Evolutionary conservation across 441 rosid genomes (phyloP).

Genomic region (Populus hybrid): DNA sequence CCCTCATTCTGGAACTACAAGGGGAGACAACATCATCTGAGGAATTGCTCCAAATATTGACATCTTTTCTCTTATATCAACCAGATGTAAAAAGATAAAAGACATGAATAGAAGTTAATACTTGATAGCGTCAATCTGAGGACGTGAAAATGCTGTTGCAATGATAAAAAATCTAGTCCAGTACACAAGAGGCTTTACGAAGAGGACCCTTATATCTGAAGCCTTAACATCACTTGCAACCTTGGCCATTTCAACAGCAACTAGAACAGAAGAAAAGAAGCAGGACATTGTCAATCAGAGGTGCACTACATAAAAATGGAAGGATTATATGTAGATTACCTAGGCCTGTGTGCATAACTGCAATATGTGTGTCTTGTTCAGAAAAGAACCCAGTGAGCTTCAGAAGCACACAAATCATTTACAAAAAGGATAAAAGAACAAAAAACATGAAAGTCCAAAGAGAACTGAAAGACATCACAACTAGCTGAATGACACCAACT

Average conservation of each 20-base stretch:
- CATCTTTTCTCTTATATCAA: not conserved
- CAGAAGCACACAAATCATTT: not conserved
- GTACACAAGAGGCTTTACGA: constrained; percentile 94
- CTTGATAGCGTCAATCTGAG: constrained; percentile 92
- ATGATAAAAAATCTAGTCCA: constrained; percentile 97
- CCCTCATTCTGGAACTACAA: no score
- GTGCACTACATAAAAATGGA: not conserved
- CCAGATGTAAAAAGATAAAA: not conserved
- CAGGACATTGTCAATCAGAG: constrained; percentile 10
- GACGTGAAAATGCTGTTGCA: constrained; percentile 92
- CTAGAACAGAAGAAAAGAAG: constrained; percentile 30
- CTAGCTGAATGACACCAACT: not conserved
- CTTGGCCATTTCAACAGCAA: constrained; percentile 90
- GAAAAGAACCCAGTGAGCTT: not conserved
- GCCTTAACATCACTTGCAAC: constrained; percentile 96
- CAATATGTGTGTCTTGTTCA: not conserved
- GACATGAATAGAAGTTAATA: constrained; percentile 23
- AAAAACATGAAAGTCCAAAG: no score
- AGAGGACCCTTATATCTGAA: constrained; percentile 83
- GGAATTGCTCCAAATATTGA: not conserved
- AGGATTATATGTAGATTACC: not conserved
- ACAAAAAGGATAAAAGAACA: not conserved
- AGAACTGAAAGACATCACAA: no score
- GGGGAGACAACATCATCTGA: no score
- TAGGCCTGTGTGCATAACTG: not conserved